These are phyloP conservation scores for Stylonectria norvegica DNA, from an alignment of 2,329 filamentous ascomycete genomes.

Conservation along the genomic window DNA sequence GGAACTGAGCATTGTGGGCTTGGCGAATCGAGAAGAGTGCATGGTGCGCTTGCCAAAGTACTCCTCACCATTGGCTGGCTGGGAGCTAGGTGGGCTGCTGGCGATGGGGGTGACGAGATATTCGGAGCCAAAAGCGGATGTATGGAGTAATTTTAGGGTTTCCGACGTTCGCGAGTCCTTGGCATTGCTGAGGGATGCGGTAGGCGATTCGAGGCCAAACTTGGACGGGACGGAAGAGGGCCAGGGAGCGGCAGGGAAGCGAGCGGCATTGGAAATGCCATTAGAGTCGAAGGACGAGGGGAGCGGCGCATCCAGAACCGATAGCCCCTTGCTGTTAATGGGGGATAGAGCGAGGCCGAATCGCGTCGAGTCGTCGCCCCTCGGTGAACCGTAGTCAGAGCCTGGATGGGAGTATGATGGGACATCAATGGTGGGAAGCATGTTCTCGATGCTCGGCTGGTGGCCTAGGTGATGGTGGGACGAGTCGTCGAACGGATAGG, in stretches of 20 bases:
- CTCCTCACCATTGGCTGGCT: constrained; percentile 53
- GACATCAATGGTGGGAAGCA: constrained; percentile 57
- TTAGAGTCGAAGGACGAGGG: constrained; percentile 96
- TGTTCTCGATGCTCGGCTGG: constrained; percentile 53
- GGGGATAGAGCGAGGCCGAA: constrained; percentile 77
- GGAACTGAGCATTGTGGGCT: constrained; percentile 67
- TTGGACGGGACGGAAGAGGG: constrained; percentile 90
- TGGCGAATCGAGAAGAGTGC: constrained; percentile 63
- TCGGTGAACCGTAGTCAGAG: constrained; percentile 76
- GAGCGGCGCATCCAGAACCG: constrained; percentile 87
- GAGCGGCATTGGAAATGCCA: constrained; percentile 85
- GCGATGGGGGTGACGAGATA: constrained; percentile 54
- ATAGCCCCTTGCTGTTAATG: constrained; percentile 66
- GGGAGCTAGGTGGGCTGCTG: constrained; percentile 47
- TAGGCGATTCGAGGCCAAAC: constrained; percentile 84
- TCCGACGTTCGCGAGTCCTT: constrained; percentile 61
- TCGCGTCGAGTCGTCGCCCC: constrained; percentile 58
- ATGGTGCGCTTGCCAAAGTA: constrained; percentile 69
- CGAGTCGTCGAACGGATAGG: constrained; percentile 42
- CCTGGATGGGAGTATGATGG: constrained; percentile 46
- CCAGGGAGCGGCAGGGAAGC: constrained; percentile 74
- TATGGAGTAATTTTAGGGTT: constrained; percentile 61
- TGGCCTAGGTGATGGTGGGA: constrained; percentile 42
- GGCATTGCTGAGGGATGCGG: constrained; percentile 64
- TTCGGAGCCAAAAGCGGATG: constrained; percentile 65